A percentile compares a stretch with the other conserved stretches of the same genome.
phyloP scores from a whole-genome alignment of 768 basidiomycete genomes.

The Rhodosporidiobolus odoratus region DNA sequence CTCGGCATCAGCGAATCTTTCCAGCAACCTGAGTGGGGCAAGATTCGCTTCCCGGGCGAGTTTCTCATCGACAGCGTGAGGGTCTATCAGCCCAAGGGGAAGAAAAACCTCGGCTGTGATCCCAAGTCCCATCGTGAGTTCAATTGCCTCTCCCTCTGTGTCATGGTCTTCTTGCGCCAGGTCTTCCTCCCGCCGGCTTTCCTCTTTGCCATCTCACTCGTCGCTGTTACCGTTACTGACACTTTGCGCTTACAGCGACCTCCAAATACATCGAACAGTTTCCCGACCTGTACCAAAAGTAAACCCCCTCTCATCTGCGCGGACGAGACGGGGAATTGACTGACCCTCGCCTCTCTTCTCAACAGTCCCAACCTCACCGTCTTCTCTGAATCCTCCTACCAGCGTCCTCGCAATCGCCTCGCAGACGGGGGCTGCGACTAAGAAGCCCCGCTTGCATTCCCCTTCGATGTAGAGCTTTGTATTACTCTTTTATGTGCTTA shows the following conservation, averaged over 20 bases:
- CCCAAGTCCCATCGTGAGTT: constrained; percentile 49
- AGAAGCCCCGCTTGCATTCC: neutral
- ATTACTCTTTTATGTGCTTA: too few species aligned
- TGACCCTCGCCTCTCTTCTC: neutral
- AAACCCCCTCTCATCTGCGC: neutral
- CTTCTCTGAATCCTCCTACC: constrained; percentile 1
- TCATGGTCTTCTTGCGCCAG: too few species aligned
- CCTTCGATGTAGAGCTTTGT: too few species aligned
- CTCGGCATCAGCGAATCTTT: neutral
- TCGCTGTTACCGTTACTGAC: neutral
- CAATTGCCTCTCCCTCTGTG: too few species aligned
- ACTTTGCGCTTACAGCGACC: constrained; percentile 1
- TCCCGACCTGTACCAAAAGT: constrained; percentile 16
- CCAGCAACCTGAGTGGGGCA: constrained; percentile 6
- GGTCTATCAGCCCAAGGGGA: constrained; percentile 53
- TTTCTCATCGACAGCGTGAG: constrained; percentile 36
- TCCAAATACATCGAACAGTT: constrained; percentile 17
- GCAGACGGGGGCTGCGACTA: constrained; percentile 7
- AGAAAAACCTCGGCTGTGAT: constrained; percentile 69
- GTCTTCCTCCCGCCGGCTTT: too few species aligned
- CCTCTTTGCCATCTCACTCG: neutral
- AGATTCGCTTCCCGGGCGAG: constrained; percentile 60
- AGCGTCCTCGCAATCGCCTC: constrained; percentile 20
- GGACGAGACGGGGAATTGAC: neutral
- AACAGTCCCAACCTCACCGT: constrained; percentile 17